Base-by-base conservation (phyloP, 768 basidiomycete species). In the Collybia nuda region DNA sequence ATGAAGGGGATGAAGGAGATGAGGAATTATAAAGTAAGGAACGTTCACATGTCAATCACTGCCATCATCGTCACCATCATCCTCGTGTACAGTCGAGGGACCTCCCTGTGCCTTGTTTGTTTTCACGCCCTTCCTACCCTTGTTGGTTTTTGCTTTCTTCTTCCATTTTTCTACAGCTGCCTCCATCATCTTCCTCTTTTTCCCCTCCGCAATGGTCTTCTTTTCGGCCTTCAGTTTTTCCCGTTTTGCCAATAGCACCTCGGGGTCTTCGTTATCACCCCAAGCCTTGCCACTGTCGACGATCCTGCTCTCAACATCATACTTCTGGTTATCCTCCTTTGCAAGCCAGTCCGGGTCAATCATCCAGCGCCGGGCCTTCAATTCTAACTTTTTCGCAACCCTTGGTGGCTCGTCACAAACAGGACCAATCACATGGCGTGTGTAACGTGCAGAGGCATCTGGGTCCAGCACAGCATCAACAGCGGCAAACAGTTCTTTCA, bases 301-400 rank as follows among this genome's bases (percentile, higher is more conserved):
- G 40, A 62, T 50, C 2, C 23, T 14, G 12, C 11, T 46, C 26
- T 47, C 38, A 2, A 18, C 18, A 41, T 60, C 54, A 17, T 35
- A 60, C 14, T 43, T 26, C 18, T 35, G 18, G 40, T 65, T 55
- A 7, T 50, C 48, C 7, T 41, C 44, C 15, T 54, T 40, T 1
- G 19, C 38, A 9, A 62, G 54, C 58, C 58, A 63, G 5, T 50
- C 56, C 1, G 35, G n/a, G 22, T 52, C 29, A 17, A 66, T 44
- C 64, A 63, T 66, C 62, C 62, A 65, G 9, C 49, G 40, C 5
- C 48, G 48, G 15, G 50, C 59, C n/a, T 47, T 17, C n/a, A 41
- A 47, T 5, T 48, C 50, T 17, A 59, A 9, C 11, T 44, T 51
- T 12, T 44, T 56, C 4, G 52, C 40, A 17, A n/a, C 17, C n/a